Conservation (phyloP, 73 alveolate genomes). For the Paramecium primaurelia region DNA sequence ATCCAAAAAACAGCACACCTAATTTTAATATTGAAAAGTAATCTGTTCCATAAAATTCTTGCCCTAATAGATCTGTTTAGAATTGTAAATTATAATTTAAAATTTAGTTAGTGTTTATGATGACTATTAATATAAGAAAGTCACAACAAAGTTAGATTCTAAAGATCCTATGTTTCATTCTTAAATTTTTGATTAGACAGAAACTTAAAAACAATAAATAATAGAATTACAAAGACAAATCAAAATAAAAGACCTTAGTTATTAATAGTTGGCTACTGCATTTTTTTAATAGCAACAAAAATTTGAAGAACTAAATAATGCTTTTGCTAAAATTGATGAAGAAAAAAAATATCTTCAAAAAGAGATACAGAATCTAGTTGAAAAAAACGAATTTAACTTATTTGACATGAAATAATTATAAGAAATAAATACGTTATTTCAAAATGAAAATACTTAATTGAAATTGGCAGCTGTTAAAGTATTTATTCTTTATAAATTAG, state of each 20-base stretch:
- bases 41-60: background rate
- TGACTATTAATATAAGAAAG: background rate
- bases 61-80: background rate
- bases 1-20: background rate
- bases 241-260: background rate
- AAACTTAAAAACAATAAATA: background rate
- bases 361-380: background rate
- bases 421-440: slow-evolving; percentile 24
- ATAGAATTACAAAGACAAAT: background rate
- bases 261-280: background rate
- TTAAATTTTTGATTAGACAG: background rate
- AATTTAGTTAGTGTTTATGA: background rate
- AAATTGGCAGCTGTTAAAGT: background rate
- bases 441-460: background rate
- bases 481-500: background rate
- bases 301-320: background rate
- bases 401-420: background rate
- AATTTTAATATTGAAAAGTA: background rate
- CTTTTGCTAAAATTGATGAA: background rate
- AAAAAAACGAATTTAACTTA: background rate
- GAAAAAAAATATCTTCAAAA: background rate
- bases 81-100: background rate
- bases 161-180: background rate
- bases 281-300: background rate
- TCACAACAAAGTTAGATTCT: background rate